phyloP scores from a whole-genome alignment of 2,329 filamentous ascomycete genomes.

The Fusarium sulawesiense region DNA sequence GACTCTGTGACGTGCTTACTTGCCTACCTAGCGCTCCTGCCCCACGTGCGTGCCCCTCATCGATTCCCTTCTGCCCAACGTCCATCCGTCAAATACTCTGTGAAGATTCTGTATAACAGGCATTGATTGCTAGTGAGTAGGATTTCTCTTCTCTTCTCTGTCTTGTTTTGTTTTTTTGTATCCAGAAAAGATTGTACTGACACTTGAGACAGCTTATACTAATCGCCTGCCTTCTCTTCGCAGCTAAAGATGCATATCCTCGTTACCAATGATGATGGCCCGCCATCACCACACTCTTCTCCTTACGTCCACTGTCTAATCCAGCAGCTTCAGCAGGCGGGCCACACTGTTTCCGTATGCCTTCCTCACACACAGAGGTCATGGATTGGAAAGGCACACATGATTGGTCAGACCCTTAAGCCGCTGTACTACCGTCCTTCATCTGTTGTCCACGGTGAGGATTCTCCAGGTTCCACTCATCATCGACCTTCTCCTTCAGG shows the following conservation, averaged over 20 bases:
- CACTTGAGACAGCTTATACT: neutral
- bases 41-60: slow-evolving; percentile 42
- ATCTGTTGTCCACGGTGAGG: slow-evolving; percentile 54
- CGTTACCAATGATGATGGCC: slow-evolving; percentile 83
- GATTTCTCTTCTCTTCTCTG: neutral
- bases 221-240: neutral
- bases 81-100: slow-evolving; percentile 25
- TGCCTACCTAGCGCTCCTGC: slow-evolving; percentile 41
- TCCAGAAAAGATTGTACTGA: neutral
- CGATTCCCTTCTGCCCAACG: slow-evolving; percentile 24
- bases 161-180: neutral
- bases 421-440: slow-evolving; percentile 82
- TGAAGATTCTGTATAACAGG: slow-evolving; percentile 5
- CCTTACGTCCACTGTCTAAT: slow-evolving; percentile 84
- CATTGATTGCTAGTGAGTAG: slow-evolving; percentile 10
- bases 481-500: slow-evolving; percentile 64
- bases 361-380: slow-evolving; percentile 92
- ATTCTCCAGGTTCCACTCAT: slow-evolving; percentile 73
- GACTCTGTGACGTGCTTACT: slow-evolving; percentile 41
- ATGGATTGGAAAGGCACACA: slow-evolving; percentile 98
- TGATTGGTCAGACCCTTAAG: slow-evolving; percentile 88
- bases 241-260: slow-evolving; percentile 67
- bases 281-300: slow-evolving; percentile 80
- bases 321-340: slow-evolving; percentile 75
- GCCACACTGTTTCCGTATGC: slow-evolving; percentile 90